Percentiles rank a stretch among this genome's conserved stretches.
Conservation (phyloP, 352 stramenopile species). For the Pythium brachiatum region DNA sequence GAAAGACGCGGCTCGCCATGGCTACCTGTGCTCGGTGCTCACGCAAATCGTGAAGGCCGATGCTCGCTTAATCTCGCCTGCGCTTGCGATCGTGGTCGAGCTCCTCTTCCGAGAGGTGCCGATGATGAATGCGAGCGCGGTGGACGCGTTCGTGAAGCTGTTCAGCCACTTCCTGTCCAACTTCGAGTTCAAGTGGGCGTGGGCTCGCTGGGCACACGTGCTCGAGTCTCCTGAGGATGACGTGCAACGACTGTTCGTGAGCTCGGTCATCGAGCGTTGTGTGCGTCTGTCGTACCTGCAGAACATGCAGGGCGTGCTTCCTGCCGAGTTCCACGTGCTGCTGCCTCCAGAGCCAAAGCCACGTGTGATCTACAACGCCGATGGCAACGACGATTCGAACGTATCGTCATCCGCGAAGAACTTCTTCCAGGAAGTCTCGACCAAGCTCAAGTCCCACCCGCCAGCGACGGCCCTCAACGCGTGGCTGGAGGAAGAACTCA, state of each 20-base stretch:
- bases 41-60: conserved; percentile 81
- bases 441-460: conserved; percentile 73
- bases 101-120: conserved; percentile 82
- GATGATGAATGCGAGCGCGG: conserved; percentile 54
- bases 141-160: conserved; percentile 70
- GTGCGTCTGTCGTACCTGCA: conserved; percentile 83
- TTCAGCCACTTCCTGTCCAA: conserved; percentile 88
- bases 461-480: conserved; percentile 42
- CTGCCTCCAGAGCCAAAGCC: conserved; percentile 70
- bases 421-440: conserved; percentile 57
- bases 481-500: conserved; percentile 62
- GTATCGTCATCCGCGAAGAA: conserved; percentile 30
- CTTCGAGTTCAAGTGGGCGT: conserved; percentile 88
- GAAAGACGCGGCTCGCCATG: conserved; percentile 39
- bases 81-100: conserved; percentile 80
- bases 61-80: conserved; percentile 55
- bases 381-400: conserved; percentile 26
- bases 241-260: conserved; percentile 81
- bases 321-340: conserved; percentile 72
- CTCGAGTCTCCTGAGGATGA: conserved; percentile 78
- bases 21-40: conserved; percentile 70
- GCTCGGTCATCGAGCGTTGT: conserved; percentile 79
- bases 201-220: conserved; percentile 74
- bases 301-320: conserved; percentile 77
- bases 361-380: conserved; percentile 56